Conservation (phyloP, 768 basidiomycete genomes). For the Boletus reticulatus region DNA sequence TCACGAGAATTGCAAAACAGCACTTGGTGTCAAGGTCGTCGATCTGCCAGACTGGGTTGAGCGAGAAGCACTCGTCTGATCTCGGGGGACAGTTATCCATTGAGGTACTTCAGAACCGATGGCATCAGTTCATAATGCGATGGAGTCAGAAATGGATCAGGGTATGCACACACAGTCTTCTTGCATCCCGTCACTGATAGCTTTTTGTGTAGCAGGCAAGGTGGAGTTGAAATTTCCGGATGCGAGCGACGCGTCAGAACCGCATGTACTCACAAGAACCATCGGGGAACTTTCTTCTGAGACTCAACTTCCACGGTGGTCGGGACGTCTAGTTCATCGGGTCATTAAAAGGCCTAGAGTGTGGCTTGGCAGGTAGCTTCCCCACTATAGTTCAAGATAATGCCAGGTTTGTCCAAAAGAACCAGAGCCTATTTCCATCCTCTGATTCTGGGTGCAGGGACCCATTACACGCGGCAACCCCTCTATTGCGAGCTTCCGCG, state of each 20-base stretch:
- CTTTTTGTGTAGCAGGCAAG: constrained; percentile 43
- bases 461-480: background rate
- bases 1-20: constrained; percentile 21
- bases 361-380: background rate
- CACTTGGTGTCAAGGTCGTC: constrained; percentile 56
- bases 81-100: constrained; percentile 28
- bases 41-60: constrained; percentile 24
- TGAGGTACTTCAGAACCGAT: constrained; percentile 18
- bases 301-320: constrained; percentile 24
- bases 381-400: constrained; percentile 3
- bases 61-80: constrained; percentile 19
- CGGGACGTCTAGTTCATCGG: background rate
- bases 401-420: background rate
- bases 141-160: constrained; percentile 69
- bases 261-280: constrained; percentile 40
- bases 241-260: constrained; percentile 27
- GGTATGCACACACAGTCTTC: constrained; percentile 31
- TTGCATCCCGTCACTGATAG: background rate
- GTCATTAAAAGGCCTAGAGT: background rate
- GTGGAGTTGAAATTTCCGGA: constrained; percentile 54
- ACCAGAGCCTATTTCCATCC: background rate
- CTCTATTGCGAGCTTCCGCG: background rate
- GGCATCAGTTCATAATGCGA: constrained; percentile 35
- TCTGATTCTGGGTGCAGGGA: constrained; percentile 5
- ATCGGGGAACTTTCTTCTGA: constrained; percentile 42